Percentiles rank a stretch among this genome's conserved stretches.
These are phyloP conservation scores for Trichomonascaceae sp. DNA, from an alignment of 1,139 yeast genomes.

Conservation along the genomic window DNA sequence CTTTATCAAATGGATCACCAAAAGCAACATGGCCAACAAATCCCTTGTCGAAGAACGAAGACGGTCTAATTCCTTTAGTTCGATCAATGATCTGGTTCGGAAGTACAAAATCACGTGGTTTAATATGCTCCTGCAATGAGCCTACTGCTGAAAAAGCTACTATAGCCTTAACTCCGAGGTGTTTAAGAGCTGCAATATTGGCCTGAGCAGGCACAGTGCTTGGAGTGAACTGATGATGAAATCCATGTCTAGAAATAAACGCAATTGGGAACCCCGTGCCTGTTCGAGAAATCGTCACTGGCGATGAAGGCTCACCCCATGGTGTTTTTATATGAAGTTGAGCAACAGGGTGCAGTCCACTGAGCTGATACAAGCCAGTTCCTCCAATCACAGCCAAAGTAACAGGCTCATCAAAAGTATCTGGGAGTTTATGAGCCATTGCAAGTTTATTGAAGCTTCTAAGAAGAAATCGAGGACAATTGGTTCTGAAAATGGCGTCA, in stretches of 20 bases:
- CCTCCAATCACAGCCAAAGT: constrained; percentile 91
- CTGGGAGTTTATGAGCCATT: constrained; percentile 14
- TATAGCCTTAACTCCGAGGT: constrained; percentile 77
- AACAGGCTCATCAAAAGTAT: constrained; percentile 45
- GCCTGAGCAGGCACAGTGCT: constrained; percentile 90
- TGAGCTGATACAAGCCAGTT: constrained; percentile 90
- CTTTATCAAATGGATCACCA: constrained; percentile 90
- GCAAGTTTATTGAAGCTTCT: background rate
- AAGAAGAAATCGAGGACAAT: background rate
- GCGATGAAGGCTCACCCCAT: constrained; percentile 95
- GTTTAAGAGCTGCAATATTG: constrained; percentile 91
- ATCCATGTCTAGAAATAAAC: constrained; percentile 91
- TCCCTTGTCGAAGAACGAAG: constrained; percentile 87
- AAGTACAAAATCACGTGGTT: constrained; percentile 89
- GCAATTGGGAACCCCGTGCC: constrained; percentile 79
- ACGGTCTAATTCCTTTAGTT: constrained; percentile 88
- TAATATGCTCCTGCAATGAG: constrained; percentile 79
- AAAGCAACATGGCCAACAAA: constrained; percentile 96
- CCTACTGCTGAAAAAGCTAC: constrained; percentile 97
- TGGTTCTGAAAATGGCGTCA: background rate
- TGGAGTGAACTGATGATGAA: constrained; percentile 82
- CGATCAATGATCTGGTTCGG: constrained; percentile 96
- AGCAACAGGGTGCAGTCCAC: constrained; percentile 79
- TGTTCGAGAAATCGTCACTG: constrained; percentile 81
- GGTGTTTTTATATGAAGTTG: constrained; percentile 78